Conservation (phyloP, 2,329 filamentous ascomycete species). For the Escovopsis weberi region DNA sequence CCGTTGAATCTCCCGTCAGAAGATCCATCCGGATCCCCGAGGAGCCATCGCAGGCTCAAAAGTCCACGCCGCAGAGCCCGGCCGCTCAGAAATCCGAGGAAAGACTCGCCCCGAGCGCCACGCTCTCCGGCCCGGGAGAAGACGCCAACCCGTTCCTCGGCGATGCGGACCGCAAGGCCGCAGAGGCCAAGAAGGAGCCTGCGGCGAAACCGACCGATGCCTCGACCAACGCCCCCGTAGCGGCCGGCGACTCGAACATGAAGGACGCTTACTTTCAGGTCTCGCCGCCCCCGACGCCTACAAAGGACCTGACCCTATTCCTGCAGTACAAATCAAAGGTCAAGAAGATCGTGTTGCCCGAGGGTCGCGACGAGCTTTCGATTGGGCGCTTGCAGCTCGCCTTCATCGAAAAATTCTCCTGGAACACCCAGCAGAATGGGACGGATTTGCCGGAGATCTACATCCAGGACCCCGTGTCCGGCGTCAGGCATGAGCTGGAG, state of each 20-base stretch:
- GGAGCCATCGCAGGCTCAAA: conserved; percentile 24
- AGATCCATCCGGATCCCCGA: conserved; percentile 49
- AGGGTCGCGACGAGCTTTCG: conserved; percentile 71
- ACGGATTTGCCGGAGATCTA: conserved; percentile 92
- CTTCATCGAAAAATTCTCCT: conserved; percentile 98
- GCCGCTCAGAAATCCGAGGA: conserved; percentile 50
- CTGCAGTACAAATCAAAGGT: conserved; percentile 94
- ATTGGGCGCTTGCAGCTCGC: conserved; percentile 82
- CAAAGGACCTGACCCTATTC: conserved; percentile 85
- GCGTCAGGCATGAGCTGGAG: conserved; percentile 91
- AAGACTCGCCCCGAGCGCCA: conserved; percentile 43
- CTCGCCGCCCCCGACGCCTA: conserved; percentile 46
- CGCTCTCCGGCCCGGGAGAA: conserved; percentile 41
- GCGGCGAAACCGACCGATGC: conserved; percentile 11
- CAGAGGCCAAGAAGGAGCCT: conserved; percentile 7
- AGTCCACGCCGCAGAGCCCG: conserved; percentile 12
- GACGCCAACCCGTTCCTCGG: conserved; percentile 24
- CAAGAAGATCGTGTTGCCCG: conserved; percentile 83
- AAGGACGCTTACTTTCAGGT: conserved; percentile 42
- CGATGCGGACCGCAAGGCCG: conserved; percentile 6
- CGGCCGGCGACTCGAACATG: conserved; percentile 28
- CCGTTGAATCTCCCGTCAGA: conserved; percentile 40
- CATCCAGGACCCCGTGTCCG: conserved; percentile 89
- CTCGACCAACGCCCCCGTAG: conserved; percentile 5
- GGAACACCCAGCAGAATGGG: conserved; percentile 93